Evolutionary conservation across 2,329 filamentous ascomycete genomes (phyloP), one percentile per base, ranked within the genome.

Genomic region (Hypomyces rosellus): DNA sequence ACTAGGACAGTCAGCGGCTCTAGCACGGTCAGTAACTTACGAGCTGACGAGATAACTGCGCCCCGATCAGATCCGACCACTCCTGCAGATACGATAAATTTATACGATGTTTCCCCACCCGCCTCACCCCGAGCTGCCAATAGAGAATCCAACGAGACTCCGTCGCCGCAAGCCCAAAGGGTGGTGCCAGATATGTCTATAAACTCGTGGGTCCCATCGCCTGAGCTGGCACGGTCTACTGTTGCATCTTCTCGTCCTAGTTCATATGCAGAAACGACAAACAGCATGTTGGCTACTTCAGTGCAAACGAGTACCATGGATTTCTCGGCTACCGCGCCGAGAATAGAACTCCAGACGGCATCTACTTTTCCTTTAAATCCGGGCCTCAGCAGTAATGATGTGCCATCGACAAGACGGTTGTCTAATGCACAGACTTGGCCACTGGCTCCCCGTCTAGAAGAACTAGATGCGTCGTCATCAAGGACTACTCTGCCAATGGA

Each of bases 21-120:
- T 6, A 66, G 62, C 7, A 61, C 59, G 5, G 53, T 61, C 36
- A 63, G 56, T 41, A 59, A 58, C 30, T 46, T 56, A 25, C 57
- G 51, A n/a, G 50, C 58, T 13, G 56, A 61, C 6, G 63, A 66
- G 20, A 33, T 54, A 9, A 46, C 56, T 5, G 57, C 65, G 5
- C 66, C 66, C 6, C 54, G 58, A 40, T 69, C 68, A n/a, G 69
- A 61, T 41, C 65, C 63, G 3, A 61, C 61, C 2, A 45, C 53
- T 11, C 55, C 54, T 3, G 16, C 52, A 12, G 55, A 58, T 34
- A 64, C 65, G 11, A 61, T 58, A 9, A 66, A 76, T 22, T 60
- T 77, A 3, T 77, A 77, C 57, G 69, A 75, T 51, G 72, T 71
- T 4, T 75, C 74, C 2, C 74, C 75, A 1, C 74, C 71, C 2